These are phyloP conservation scores for Aspergillus tubingensis DNA, from an alignment of 2,329 filamentous ascomycete genomes.

Conservation along the genomic window DNA sequence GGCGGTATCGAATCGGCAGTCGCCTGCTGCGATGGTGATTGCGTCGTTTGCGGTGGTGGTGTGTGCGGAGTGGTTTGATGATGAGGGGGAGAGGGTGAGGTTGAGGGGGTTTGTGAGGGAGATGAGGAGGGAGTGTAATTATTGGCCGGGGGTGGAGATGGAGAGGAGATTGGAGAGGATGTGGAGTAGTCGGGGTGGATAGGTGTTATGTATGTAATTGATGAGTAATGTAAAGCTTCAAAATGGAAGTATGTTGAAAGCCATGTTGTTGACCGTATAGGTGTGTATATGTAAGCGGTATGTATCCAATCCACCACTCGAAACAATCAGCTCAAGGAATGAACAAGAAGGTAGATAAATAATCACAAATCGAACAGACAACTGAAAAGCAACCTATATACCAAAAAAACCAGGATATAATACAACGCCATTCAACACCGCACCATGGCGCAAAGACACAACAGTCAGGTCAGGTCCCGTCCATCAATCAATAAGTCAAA, in stretches of 20 bases:
- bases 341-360: neutral
- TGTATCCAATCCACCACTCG: neutral
- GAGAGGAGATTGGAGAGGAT: neutral
- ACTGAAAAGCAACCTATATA: neutral
- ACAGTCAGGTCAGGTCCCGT: neutral
- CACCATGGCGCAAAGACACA: neutral
- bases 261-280: neutral
- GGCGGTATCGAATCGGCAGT: slow-evolving; percentile 24
- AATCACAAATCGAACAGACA: neutral
- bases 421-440: slow-evolving; percentile 4
- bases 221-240: neutral
- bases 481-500: neutral
- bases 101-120: neutral
- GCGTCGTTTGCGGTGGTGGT: neutral
- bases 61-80: neutral
- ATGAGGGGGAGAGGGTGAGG: neutral
- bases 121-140: neutral
- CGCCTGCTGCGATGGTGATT: slow-evolving; percentile 18
- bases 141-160: neutral
- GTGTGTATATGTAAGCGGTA: neutral
- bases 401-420: neutral
- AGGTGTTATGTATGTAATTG: neutral
- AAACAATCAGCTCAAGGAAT: neutral
- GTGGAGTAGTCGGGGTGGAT: neutral
- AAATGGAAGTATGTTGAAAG: neutral